Evolutionary conservation across 306 rosid species (phyloP).

Genomic region (Coriaria nepalensis): DNA sequence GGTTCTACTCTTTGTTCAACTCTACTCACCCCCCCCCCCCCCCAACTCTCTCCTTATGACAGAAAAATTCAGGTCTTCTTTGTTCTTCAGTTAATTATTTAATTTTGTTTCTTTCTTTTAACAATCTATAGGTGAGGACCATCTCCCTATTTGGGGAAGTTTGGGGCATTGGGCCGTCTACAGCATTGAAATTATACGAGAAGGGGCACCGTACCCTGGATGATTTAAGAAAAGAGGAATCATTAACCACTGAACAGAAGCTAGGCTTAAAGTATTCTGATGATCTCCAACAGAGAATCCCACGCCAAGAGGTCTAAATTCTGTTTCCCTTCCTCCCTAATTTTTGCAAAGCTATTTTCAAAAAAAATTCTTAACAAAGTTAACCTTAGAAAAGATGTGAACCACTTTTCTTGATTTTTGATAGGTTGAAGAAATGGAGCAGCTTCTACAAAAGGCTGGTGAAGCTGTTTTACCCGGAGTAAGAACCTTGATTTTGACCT

Average conservation of each 20-base stretch:
- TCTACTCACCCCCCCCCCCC: too few species aligned
- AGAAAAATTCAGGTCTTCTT: too few species aligned
- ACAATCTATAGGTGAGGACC: slow-evolving; percentile 48
- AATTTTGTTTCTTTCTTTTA: neutral
- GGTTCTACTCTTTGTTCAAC: neutral
- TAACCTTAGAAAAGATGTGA: too few species aligned
- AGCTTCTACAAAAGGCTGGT: slow-evolving; percentile 50
- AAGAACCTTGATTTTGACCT: slow-evolving; percentile 15
- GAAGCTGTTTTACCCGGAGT: slow-evolving; percentile 76
- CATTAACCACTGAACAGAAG: slow-evolving; percentile 66
- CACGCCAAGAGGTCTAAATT: slow-evolving; percentile 57
- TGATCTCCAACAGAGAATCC: slow-evolving; percentile 74
- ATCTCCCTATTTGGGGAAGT: slow-evolving; percentile 85
- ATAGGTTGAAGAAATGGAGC: slow-evolving; percentile 84
- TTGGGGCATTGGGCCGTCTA: slow-evolving; percentile 96
- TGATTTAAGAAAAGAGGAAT: slow-evolving; percentile 53
- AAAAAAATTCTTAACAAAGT: too few species aligned
- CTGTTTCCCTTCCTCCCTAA: neutral
- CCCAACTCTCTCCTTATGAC: too few species aligned
- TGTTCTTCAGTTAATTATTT: too few species aligned
- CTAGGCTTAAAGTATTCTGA: slow-evolving; percentile 81
- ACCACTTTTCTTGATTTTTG: slow-evolving; percentile 4
- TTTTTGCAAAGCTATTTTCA: slow-evolving; percentile 4
- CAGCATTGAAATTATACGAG: slow-evolving; percentile 74
- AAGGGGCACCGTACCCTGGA: slow-evolving; percentile 73